A percentile compares a stretch with the other conserved stretches of the same genome.
These are phyloP conservation scores for Barnettozyma populi DNA, from an alignment of 805 yeast genomes.

Conservation along the genomic window DNA sequence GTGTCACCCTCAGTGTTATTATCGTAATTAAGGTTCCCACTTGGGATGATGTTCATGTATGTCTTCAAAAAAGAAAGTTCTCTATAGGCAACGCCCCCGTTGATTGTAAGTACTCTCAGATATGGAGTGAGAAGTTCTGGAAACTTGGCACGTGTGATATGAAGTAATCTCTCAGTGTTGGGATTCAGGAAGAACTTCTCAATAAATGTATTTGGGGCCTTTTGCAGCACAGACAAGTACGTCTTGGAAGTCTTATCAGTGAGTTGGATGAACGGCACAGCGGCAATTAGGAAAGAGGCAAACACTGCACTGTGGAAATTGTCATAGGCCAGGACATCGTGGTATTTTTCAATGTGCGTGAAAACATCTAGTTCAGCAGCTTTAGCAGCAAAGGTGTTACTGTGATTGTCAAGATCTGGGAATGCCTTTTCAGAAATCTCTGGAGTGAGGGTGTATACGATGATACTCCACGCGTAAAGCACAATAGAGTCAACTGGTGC, in stretches of 20 bases:
- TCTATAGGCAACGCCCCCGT: conserved; percentile 60
- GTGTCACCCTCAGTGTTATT: conserved; percentile 44
- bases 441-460: conserved; percentile 45
- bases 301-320: conserved; percentile 42
- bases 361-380: conserved; percentile 41
- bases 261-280: conserved; percentile 43
- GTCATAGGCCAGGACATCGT: conserved; percentile 43
- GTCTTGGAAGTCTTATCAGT: conserved; percentile 29
- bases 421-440: conserved; percentile 38
- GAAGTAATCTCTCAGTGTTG: conserved; percentile 29
- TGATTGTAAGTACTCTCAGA: conserved; percentile 53
- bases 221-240: conserved; percentile 25
- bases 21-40: conserved; percentile 38
- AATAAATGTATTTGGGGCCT: conserved; percentile 32
- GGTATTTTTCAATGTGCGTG: conserved; percentile 35
- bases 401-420: conserved; percentile 15
- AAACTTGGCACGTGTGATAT: conserved; percentile 61
- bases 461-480: conserved; percentile 62
- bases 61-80: conserved; percentile 56
- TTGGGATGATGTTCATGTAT: conserved; percentile 46
- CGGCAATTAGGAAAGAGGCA: conserved; percentile 30
- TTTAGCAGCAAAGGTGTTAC: conserved; percentile 19
- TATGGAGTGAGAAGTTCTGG: conserved; percentile 63
- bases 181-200: conserved; percentile 33
- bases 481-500: conserved; percentile 42